A percentile compares a stretch with the other conserved stretches of the same genome.
phyloP scores from a whole-genome alignment of 2,329 filamentous ascomycete genomes.

The Biscogniauxia mediterranea region DNA sequence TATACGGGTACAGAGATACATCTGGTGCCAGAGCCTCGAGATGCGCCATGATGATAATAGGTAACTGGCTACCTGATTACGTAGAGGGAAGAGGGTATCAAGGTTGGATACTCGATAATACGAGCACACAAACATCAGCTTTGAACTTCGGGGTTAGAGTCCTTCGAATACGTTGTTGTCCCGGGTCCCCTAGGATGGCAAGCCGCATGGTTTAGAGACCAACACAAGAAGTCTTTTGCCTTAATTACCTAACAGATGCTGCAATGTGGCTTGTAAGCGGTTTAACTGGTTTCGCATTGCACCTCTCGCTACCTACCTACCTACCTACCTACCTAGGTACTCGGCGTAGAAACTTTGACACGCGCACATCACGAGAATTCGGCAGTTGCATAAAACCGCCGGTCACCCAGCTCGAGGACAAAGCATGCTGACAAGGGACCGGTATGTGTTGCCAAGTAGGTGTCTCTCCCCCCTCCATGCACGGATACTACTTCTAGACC shows the following conservation, averaged over 20 bases:
- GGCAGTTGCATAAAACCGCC: neutral
- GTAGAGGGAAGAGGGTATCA: too few relatives aligned
- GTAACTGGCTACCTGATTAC: neutral
- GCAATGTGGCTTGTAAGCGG: neutral
- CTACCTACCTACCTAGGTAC: too few relatives aligned
- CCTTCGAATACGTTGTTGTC: too few relatives aligned
- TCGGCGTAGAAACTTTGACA: neutral
- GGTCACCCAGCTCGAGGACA: neutral
- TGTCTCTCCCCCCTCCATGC: neutral
- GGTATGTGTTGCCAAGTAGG: neutral
- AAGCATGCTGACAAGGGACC: neutral
- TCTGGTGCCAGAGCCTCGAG: slow-evolving; percentile 35
- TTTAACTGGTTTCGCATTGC: too few relatives aligned
- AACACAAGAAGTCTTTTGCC: too few relatives aligned
- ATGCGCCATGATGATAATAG: slow-evolving; percentile 32
- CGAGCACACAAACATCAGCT: too few relatives aligned
- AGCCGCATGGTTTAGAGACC: too few relatives aligned
- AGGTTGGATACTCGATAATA: too few relatives aligned
- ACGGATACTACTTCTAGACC: neutral
- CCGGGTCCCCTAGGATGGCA: too few relatives aligned
- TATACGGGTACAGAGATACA: slow-evolving; percentile 32
- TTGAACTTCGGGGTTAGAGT: too few relatives aligned
- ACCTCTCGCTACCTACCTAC: too few relatives aligned
- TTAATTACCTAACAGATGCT: too few relatives aligned
- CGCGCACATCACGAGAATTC: neutral